Percentiles rank a stretch among this genome's conserved stretches.
Conservation (phyloP, 2,329 filamentous ascomycete genomes). For the Cladophialophora psammophila region DNA sequence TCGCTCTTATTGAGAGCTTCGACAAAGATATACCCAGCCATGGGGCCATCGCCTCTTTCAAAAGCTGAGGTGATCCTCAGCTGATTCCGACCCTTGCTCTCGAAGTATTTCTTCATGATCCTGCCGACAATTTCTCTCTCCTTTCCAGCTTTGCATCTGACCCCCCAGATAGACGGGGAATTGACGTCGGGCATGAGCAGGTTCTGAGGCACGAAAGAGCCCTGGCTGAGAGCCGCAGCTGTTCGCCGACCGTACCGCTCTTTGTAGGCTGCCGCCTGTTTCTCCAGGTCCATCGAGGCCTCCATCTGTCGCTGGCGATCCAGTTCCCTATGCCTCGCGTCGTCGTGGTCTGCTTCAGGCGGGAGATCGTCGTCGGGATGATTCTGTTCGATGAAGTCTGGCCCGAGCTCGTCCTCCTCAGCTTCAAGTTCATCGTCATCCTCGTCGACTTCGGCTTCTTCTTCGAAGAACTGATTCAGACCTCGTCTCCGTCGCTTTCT, state of each 20-base stretch:
- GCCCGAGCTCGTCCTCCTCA: constrained; percentile 87
- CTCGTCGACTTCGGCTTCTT: constrained; percentile 96
- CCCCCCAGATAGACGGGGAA: constrained; percentile 94
- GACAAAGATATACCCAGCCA: constrained; percentile 95
- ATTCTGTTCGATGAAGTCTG: constrained; percentile 85
- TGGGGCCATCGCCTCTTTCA: constrained; percentile 77
- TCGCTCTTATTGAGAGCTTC: constrained; percentile 89
- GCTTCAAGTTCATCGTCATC: constrained; percentile 88
- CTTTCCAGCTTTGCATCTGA: constrained; percentile 93
- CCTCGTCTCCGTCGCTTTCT: constrained; percentile 77
- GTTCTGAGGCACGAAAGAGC: constrained; percentile 81
- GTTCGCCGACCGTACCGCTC: constrained; percentile 86
- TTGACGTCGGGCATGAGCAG: constrained; percentile 90
- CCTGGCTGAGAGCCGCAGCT: constrained; percentile 68
- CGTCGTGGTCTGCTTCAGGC: constrained; percentile 80
- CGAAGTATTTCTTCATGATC: constrained; percentile 87
- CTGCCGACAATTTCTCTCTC: constrained; percentile 88
- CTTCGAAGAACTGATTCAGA: constrained; percentile 91
- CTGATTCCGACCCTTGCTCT: constrained; percentile 77
- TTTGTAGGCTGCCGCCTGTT: constrained; percentile 84
- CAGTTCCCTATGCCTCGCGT: constrained; percentile 90
- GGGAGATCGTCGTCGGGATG: constrained; percentile 87
- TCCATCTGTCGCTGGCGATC: constrained; percentile 90
- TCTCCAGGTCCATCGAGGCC: constrained; percentile 88
- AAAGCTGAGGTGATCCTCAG: constrained; percentile 89